A percentile compares a stretch with the other conserved stretches of the same genome.
Evolutionary conservation across 192 early-diverging fungal species (phyloP).

Genomic region (Coemansia sp.): DNA sequence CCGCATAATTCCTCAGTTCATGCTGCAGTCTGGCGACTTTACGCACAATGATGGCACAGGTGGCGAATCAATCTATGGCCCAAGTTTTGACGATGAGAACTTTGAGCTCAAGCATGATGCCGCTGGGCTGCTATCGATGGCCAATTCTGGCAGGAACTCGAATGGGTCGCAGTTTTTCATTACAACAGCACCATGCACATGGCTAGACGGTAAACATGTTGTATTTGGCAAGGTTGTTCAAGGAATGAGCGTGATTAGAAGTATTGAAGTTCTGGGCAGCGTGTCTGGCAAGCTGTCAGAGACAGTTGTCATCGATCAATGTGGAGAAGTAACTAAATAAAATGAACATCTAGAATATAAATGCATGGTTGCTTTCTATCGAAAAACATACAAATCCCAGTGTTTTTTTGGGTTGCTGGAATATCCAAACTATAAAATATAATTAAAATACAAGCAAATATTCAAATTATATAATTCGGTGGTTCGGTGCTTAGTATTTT

Average conservation of each 20-base stretch:
- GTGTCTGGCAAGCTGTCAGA: conserved; percentile 60
- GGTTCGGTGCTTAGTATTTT: too few species aligned
- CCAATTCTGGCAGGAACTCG: conserved; percentile 74
- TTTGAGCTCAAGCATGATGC: conserved; percentile 69
- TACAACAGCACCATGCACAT: conserved; percentile 66
- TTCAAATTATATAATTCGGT: too few species aligned
- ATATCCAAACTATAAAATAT: too few species aligned
- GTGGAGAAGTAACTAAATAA: conserved; percentile 51
- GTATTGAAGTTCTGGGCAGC: conserved; percentile 66
- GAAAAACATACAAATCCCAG: too few species aligned
- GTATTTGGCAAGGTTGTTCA: conserved; percentile 75
- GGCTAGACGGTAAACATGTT: conserved; percentile 78
- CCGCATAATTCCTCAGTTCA: conserved; percentile 83
- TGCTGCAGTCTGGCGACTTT: conserved; percentile 91
- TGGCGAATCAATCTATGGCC: conserved; percentile 80
- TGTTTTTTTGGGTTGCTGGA: too few species aligned
- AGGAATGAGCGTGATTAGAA: conserved; percentile 72
- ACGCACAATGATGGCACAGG: conserved; percentile 76
- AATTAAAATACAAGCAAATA: too few species aligned
- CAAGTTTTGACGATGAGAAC: conserved; percentile 78
- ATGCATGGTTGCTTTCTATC: too few species aligned
- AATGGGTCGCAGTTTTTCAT: conserved; percentile 88
- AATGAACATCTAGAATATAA: neutral
- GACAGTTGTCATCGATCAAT: conserved; percentile 60
- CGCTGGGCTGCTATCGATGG: conserved; percentile 75